These are phyloP conservation scores for Paramecium biaurelia DNA, from an alignment of 73 alveolate species.

Conservation along the genomic window DNA sequence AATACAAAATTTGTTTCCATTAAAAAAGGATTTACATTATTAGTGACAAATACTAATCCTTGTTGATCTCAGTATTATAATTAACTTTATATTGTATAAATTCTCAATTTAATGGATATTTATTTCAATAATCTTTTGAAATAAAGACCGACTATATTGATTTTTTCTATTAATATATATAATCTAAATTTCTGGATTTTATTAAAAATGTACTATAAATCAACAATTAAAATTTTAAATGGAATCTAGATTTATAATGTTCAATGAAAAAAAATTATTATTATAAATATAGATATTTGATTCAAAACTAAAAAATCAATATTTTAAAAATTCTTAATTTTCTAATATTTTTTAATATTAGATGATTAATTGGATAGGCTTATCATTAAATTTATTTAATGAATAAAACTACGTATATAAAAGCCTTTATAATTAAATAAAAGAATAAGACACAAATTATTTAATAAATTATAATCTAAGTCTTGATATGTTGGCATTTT, in stretches of 20 bases:
- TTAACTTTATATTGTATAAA: background rate
- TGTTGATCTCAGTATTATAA: background rate
- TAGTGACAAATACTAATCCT: background rate
- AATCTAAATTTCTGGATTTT: background rate
- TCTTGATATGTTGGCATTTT: background rate
- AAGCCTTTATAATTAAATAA: background rate
- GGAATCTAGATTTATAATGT: too few relatives aligned
- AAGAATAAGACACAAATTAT: background rate
- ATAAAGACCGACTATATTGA: background rate
- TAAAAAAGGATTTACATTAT: background rate
- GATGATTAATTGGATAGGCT: background rate
- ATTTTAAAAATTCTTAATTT: background rate
- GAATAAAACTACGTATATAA: background rate
- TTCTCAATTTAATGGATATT: background rate
- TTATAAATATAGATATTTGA: background rate
- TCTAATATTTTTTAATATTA: background rate
- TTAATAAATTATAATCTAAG: background rate
- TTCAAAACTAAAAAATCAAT: background rate
- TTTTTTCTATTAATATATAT: background rate
- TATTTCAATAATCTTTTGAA: background rate
- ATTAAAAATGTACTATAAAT: background rate
- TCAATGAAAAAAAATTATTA: too few relatives aligned
- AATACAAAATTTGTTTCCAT: background rate
- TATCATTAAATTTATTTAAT: background rate
- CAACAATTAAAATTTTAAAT: too few relatives aligned